Conservation (phyloP, 805 yeast genomes). For the Candida ficus region DNA sequence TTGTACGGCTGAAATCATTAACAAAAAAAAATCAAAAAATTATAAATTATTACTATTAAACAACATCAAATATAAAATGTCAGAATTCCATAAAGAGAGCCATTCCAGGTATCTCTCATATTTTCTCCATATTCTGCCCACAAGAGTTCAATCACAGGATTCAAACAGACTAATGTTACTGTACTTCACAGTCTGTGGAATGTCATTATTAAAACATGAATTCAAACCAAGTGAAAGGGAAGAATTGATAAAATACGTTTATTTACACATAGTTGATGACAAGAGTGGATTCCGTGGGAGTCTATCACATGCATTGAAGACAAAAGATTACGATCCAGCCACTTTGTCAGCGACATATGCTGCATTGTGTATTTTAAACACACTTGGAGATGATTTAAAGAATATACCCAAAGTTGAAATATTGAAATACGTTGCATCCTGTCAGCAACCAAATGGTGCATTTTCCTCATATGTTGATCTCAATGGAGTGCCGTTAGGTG, state of each 20-base stretch:
- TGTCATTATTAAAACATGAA: slow-evolving; percentile 23
- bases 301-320: slow-evolving; percentile 33
- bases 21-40: too few species aligned
- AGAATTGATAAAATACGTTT: slow-evolving; percentile 39
- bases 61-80: too few species aligned
- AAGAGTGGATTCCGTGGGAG: slow-evolving; percentile 63
- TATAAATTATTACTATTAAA: too few species aligned
- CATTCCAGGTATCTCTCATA: slow-evolving; percentile 38
- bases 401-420: slow-evolving; percentile 38
- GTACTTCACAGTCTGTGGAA: slow-evolving; percentile 64
- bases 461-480: slow-evolving; percentile 43
- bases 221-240: slow-evolving; percentile 25
- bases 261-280: slow-evolving; percentile 36
- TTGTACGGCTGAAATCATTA: too few species aligned
- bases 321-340: slow-evolving; percentile 46
- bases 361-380: slow-evolving; percentile 53
- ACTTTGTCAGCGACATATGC: slow-evolving; percentile 74
- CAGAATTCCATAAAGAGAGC: background rate
- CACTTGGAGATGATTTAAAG: slow-evolving; percentile 40
- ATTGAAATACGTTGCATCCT: slow-evolving; percentile 48
- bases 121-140: slow-evolving; percentile 50
- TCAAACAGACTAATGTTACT: slow-evolving; percentile 64
- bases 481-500: slow-evolving; percentile 41
- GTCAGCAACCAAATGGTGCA: slow-evolving; percentile 59
- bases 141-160: slow-evolving; percentile 55